Evolutionary conservation across 495 filamentous ascomycete genomes (phyloP), one percentile per base, ranked within the genome.

Genomic region (Baudoinia panamericana): DNA sequence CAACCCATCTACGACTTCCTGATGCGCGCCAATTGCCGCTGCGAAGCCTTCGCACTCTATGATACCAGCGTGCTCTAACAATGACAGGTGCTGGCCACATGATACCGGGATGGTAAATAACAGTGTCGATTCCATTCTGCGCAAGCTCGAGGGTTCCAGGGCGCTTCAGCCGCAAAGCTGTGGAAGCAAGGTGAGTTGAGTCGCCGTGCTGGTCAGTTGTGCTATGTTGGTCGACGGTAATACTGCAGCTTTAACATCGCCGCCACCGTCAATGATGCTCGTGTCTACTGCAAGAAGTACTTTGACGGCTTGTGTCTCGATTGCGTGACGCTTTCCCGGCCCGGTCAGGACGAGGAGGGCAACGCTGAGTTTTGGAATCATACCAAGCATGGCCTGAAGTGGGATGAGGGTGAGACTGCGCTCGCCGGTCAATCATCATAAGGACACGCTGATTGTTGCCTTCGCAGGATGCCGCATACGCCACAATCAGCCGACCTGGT

Each of bases 221-320:
- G n/a, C n/a, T n/a, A n/a, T n/a, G n/a, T n/a, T n/a, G n/a, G n/a
- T n/a, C n/a, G n/a, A n/a, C n/a, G n/a, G n/a, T n/a, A n/a, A n/a
- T n/a, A n/a, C n/a, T 51, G 42, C 37, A 12, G 15, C 39, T 4
- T 10, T 3, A 29, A 49, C 21, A 54, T 45, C 32, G 29, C 32
- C 10, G 11, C 9, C 4, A 13, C 22, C 2, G 43, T 56, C 0
- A 0, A 13, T 5, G 12, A 2, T 0, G 37, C 26, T 15, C 29
- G 18, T 9, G 2, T 2, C 0, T 11, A 28, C 5, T 32, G 43
- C 1, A 32, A n/a, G 12, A 17, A 19, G 17, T 46, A 33, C 23
- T 51, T 51, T 30, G 48, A 51, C 35, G 42, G 48, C 5, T 20
- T 46, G 19, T 51, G 48, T 20, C 35, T 51, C 22, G 39, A 30